phyloP scores from a whole-genome alignment of 306 rosid species.

The Quercus gilva region DNA sequence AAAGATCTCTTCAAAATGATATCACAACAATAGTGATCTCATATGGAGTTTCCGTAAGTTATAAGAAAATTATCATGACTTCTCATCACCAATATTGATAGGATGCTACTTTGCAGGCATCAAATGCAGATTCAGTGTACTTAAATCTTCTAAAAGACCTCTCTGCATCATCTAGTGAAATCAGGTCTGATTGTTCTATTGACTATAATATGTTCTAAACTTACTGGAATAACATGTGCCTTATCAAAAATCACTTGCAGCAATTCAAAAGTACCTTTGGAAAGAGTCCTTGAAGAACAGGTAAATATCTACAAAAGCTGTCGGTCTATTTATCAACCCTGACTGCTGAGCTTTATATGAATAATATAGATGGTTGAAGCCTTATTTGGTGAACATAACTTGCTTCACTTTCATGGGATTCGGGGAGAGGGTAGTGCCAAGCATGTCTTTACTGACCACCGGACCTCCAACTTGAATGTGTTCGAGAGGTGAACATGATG shows the following conservation, averaged over 20 bases:
- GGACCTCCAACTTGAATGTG: slow-evolving; percentile 35
- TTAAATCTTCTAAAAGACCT: slow-evolving; percentile 60
- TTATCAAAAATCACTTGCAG: slow-evolving; percentile 45
- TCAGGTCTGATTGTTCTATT: slow-evolving; percentile 50
- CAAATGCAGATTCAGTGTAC: slow-evolving; percentile 49
- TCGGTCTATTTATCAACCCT: slow-evolving; percentile 5
- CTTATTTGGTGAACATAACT: slow-evolving; percentile 5
- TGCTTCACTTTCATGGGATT: slow-evolving; percentile 21
- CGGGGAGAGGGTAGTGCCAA: slow-evolving; percentile 38
- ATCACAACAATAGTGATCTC: slow-evolving; percentile 9
- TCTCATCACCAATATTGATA: slow-evolving; percentile 10
- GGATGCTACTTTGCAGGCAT: slow-evolving; percentile 46
- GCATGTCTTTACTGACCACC: slow-evolving; percentile 20
- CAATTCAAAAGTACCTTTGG: slow-evolving; percentile 42
- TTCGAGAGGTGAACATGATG: slow-evolving; percentile 34
- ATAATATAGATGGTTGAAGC: slow-evolving; percentile 8
- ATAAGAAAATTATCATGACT: slow-evolving; percentile 16
- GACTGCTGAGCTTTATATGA: slow-evolving; percentile 13
- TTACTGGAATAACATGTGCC: slow-evolving; percentile 22
- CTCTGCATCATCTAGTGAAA: slow-evolving; percentile 42
- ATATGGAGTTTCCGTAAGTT: slow-evolving; percentile 16
- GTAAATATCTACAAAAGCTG: slow-evolving; percentile 24
- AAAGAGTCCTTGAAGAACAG: slow-evolving; percentile 49
- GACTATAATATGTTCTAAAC: not conserved
- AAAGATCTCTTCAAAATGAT: slow-evolving; percentile 1